Evolutionary conservation across 1,284 basidiomycete species (phyloP).

Genomic region (Stygiomarasmius scandens): DNA sequence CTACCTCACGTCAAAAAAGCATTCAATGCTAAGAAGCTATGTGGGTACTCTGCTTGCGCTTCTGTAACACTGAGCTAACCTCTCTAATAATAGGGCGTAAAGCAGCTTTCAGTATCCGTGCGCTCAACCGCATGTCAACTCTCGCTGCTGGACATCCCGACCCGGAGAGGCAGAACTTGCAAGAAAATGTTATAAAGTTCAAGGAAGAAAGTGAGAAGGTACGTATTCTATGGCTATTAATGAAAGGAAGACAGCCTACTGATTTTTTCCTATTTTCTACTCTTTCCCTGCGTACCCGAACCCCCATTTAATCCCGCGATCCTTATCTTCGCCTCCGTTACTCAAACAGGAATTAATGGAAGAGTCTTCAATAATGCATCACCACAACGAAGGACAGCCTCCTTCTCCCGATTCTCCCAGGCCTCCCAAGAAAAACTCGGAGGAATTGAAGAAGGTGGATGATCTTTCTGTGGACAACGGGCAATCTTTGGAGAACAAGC

Average conservation of each 20-base stretch:
- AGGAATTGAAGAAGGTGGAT: conserved; percentile 7
- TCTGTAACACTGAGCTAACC: conserved; percentile 7
- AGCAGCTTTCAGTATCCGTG: conserved; percentile 84
- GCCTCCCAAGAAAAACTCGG: conserved; percentile 4
- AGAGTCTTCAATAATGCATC: conserved; percentile 14
- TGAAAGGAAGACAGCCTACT: not conserved
- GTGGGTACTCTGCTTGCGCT: conserved; percentile 48
- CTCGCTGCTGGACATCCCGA: conserved; percentile 42
- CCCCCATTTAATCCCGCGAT: not conserved
- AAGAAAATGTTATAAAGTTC: conserved; percentile 67
- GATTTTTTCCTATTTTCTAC: not conserved
- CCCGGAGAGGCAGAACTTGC: conserved; percentile 53
- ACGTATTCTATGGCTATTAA: too few relatives aligned
- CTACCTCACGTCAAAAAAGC: conserved; percentile 87
- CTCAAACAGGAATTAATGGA: conserved; percentile 15
- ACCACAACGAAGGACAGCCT: conserved; percentile 10
- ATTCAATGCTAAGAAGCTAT: conserved; percentile 86
- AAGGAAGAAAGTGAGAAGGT: conserved; percentile 81
- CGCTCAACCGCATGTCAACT: conserved; percentile 76
- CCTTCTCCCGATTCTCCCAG: conserved; percentile 4
- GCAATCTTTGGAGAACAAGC: not conserved
- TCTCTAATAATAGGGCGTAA: conserved; percentile 69
- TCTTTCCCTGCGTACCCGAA: too few relatives aligned
- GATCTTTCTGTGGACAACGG: conserved; percentile 11
- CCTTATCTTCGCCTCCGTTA: not conserved